A percentile compares a stretch with the other conserved stretches of the same genome.
These are phyloP conservation scores for Penicillium steckii DNA, from an alignment of 495 filamentous ascomycete species.

Conservation along the genomic window DNA sequence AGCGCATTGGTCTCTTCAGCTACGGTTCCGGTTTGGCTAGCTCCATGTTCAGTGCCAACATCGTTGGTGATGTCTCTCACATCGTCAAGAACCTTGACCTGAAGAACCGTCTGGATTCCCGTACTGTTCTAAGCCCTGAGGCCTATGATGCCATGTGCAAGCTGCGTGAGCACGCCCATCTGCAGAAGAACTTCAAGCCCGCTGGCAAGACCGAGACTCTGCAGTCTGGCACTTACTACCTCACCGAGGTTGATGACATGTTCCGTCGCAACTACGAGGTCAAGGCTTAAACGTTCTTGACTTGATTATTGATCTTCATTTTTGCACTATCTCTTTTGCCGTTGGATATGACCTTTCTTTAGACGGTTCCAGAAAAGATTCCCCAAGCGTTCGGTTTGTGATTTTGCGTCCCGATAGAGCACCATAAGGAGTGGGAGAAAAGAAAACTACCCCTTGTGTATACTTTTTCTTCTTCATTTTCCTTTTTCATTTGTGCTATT, in stretches of 20 bases:
- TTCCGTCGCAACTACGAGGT: constrained; percentile 86
- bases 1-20: constrained; percentile 88
- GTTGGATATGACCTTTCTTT: constrained; percentile 34
- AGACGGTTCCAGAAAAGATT: constrained; percentile 43
- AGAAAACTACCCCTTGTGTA: constrained; percentile 10
- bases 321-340: constrained; percentile 26
- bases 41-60: constrained; percentile 84
- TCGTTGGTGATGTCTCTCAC: constrained; percentile 71
- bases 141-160: constrained; percentile 95
- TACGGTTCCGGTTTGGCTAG: constrained; percentile 92
- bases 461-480: constrained; percentile 9
- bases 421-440: constrained; percentile 15
- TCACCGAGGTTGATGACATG: constrained; percentile 89
- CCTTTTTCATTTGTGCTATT: constrained; percentile 7
- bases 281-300: constrained; percentile 64
- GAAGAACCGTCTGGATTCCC: constrained; percentile 67
- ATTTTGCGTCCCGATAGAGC: constrained; percentile 30
- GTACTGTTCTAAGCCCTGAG: constrained; percentile 74
- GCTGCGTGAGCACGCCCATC: constrained; percentile 88
- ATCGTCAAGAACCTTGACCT: constrained; percentile 80
- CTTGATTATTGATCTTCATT: constrained; percentile 6
- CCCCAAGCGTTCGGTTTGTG: constrained; percentile 33
- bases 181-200: constrained; percentile 87
- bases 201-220: constrained; percentile 74
- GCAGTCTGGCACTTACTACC: constrained; percentile 80